These are phyloP conservation scores for Piper longum DNA, from an alignment of 164 flowering plant genomes.

Conservation along the genomic window DNA sequence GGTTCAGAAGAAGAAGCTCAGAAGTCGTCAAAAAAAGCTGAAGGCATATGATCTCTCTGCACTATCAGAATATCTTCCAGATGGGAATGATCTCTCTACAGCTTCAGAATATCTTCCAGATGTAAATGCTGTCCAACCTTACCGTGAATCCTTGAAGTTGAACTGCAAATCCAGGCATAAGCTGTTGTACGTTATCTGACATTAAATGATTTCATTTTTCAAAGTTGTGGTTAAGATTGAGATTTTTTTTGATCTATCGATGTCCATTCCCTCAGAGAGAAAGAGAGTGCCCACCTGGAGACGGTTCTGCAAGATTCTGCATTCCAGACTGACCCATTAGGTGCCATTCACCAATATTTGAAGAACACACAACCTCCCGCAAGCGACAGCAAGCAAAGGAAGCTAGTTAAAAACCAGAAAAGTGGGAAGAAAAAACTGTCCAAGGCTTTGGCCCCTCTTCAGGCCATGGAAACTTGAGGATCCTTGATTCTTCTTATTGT, in stretches of 20 bases:
- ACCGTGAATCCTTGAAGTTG: slow-evolving; percentile 20
- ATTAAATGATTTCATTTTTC: background rate
- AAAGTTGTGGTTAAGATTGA: slow-evolving; percentile 1
- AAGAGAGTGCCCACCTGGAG: slow-evolving; percentile 39
- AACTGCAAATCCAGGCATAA: slow-evolving; percentile 43
- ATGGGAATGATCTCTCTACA: slow-evolving; percentile 13
- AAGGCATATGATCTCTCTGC: slow-evolving; percentile 62
- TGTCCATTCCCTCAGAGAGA: slow-evolving; percentile 24
- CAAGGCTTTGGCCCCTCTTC: slow-evolving; percentile 16
- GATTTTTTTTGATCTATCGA: background rate
- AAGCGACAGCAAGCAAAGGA: slow-evolving; percentile 9
- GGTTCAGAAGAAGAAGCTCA: slow-evolving; percentile 39
- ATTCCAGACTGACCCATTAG: slow-evolving; percentile 49
- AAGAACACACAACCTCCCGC: slow-evolving; percentile 55
- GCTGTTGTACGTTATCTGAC: slow-evolving; percentile 33
- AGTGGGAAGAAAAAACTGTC: slow-evolving; percentile 26
- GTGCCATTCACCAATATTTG: slow-evolving; percentile 50
- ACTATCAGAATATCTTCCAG: slow-evolving; percentile 56
- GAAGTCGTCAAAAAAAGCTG: slow-evolving; percentile 45
- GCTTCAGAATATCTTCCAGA: slow-evolving; percentile 42
- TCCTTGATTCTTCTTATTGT: too few relatives aligned
- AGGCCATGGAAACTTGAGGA: slow-evolving; percentile 48
- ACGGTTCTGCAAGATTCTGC: slow-evolving; percentile 38
- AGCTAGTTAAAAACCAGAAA: slow-evolving; percentile 21
- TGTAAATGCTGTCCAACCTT: slow-evolving; percentile 10